These are phyloP conservation scores for Boletus subparvulus DNA, from an alignment of 768 basidiomycete genomes.

Conservation along the genomic window DNA sequence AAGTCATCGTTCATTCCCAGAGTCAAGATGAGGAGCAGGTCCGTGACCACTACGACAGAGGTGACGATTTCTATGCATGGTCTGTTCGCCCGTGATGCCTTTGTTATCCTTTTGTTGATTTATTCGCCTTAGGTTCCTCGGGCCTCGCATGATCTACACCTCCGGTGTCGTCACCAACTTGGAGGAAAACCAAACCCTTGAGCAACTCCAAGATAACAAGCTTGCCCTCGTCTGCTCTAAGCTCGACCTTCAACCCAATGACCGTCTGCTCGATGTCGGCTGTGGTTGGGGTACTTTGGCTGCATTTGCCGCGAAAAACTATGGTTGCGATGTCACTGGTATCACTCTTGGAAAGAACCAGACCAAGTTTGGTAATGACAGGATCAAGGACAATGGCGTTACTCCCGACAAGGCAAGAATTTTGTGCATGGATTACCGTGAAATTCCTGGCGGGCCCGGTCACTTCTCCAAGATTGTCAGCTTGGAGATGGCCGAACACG, in stretches of 20 bases:
- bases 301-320: slow-evolving; percentile 96
- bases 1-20: slow-evolving; percentile 89
- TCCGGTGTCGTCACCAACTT: slow-evolving; percentile 82
- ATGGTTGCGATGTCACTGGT: slow-evolving; percentile 93
- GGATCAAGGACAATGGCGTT: slow-evolving; percentile 79
- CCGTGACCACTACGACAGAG: slow-evolving; percentile 93
- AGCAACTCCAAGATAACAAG: slow-evolving; percentile 98
- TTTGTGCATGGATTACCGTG: slow-evolving; percentile 89
- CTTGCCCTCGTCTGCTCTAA: slow-evolving; percentile 94
- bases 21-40: slow-evolving; percentile 94
- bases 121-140: slow-evolving; percentile 68
- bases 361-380: slow-evolving; percentile 86
- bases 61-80: slow-evolving; percentile 97
- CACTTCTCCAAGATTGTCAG: slow-evolving; percentile 93
- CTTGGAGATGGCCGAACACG: slow-evolving; percentile 99
- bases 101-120: not conserved
- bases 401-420: slow-evolving; percentile 77
- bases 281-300: slow-evolving; percentile 97
- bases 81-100: not conserved
- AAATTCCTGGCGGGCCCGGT: slow-evolving; percentile 74
- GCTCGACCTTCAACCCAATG: slow-evolving; percentile 81
- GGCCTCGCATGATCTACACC: slow-evolving; percentile 96
- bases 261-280: slow-evolving; percentile 82
- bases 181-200: slow-evolving; percentile 75
- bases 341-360: slow-evolving; percentile 92